Evolutionary conservation across 768 basidiomycete genomes (phyloP).

Genomic region (Hemileccinum rubropunctum): DNA sequence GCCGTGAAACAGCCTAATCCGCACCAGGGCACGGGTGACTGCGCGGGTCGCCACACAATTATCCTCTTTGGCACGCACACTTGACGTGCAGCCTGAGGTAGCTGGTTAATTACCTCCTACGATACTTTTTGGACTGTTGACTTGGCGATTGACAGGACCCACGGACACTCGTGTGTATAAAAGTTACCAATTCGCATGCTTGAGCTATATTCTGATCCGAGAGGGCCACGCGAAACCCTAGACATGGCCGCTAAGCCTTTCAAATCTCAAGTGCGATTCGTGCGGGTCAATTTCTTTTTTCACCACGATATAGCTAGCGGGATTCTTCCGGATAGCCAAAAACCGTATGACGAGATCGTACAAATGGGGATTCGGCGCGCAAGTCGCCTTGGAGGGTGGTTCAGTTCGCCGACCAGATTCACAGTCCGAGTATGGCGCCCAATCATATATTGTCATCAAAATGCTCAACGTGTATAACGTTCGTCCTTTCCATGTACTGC

Average conservation of each 20-base stretch:
- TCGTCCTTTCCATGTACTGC: constrained; percentile 16
- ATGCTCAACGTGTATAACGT: constrained; percentile 23
- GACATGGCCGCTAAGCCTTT: constrained; percentile 15
- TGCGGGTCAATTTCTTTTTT: constrained; percentile 22
- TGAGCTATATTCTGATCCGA: constrained; percentile 19
- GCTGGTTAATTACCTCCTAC: constrained; percentile 19
- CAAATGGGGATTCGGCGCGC: constrained; percentile 29
- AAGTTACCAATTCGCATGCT: constrained; percentile 7
- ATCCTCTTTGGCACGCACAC: constrained; percentile 16
- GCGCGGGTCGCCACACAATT: constrained; percentile 15
- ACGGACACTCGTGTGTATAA: constrained; percentile 21
- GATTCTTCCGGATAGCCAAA: constrained; percentile 22
- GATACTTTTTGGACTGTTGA: constrained; percentile 19
- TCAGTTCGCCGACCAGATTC: constrained; percentile 25
- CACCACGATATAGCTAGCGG: constrained; percentile 10
- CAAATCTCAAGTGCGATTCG: constrained; percentile 26
- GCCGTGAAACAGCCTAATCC: constrained; percentile 12
- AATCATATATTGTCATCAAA: constrained; percentile 21
- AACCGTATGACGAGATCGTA: constrained; percentile 18
- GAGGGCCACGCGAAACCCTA: constrained; percentile 22
- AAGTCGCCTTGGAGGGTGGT: neutral
- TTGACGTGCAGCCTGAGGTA: constrained; percentile 23
- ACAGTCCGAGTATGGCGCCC: constrained; percentile 14
- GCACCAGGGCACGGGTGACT: constrained; percentile 8
- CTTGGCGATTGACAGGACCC: constrained; percentile 25